Base-by-base conservation (phyloP, 768 basidiomycete genomes). In the Collybiopsis luxurians region DNA sequence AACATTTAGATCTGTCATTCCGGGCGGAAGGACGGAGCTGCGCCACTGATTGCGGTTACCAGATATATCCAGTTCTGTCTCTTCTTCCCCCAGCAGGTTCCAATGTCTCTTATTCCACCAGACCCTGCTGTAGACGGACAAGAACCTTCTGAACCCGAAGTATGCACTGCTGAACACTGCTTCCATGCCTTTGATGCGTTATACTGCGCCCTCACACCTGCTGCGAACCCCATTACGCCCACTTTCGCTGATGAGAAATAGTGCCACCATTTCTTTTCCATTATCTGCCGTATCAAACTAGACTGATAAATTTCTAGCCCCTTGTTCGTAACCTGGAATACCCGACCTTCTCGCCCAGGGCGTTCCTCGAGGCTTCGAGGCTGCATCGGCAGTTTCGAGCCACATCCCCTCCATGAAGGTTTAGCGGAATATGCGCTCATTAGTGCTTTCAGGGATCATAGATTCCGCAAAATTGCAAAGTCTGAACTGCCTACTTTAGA, bases 251-350 rank as follows among this genome's bases (percentile, higher is more conserved):
- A 92, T 60, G 85, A 87, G 55, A 87, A 90, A 70, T 95, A 85
- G 93, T 95, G 87, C 75, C 44, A 19, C 28, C 19, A 26, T n/a
- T 36, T 43, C 30, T 40, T 15, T 55, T 27, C 51, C n/a, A 13
- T 49, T 26, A 36, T 23, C 7, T 36, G 24, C 30, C 23, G 15
- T 12, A 17, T 31, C 38, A 26, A 26, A 57, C 47, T 10, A 7
- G 23, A 43, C 24, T 13, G 28, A 7, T 27, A 0, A 10, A 26
- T 55, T 31, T 28, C 11, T 45, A 94, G 93, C 71, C 94, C 95
- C 12, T 78, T 99, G 55, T 99, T 99, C 71, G 93, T 98, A 30
- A 98, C 96, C 5, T 99, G 95, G 95, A 95, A 93, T 71, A 87
- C 83, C 44, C 81, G 80, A 58, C 78, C 82, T 30, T 78, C 78